phyloP scores from a whole-genome alignment of 306 rosid species.

The Erythrophleum fordii region DNA sequence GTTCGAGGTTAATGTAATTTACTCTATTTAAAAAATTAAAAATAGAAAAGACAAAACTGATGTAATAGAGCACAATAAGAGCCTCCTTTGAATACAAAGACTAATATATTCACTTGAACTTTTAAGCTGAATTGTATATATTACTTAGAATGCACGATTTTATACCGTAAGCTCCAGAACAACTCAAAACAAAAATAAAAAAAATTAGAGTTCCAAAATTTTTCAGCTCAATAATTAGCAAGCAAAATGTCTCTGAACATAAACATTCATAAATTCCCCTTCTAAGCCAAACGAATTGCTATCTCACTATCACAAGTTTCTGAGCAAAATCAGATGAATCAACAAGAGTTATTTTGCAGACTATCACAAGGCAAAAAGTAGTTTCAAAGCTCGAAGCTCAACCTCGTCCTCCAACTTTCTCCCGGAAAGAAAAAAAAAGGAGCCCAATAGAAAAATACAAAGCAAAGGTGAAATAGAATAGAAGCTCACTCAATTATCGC shows the following conservation, averaged over 20 bases:
- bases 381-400: background rate
- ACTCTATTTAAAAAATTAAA: too few relatives aligned
- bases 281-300: background rate
- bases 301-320: slow-evolving; percentile 1
- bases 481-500: slow-evolving; percentile 60
- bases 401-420: background rate
- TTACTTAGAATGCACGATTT: slow-evolving; percentile 21
- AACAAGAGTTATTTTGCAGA: background rate
- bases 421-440: background rate
- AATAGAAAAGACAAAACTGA: too few relatives aligned
- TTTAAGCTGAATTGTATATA: background rate
- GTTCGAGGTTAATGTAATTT: too few relatives aligned
- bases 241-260: background rate
- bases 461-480: background rate
- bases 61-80: background rate
- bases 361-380: background rate
- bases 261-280: background rate
- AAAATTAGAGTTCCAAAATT: background rate
- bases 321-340: background rate
- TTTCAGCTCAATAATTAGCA: background rate
- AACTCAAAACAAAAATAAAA: background rate
- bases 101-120: background rate
- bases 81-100: background rate
- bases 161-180: background rate
- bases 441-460: background rate